phyloP scores from a whole-genome alignment of 169 alveolate species.

The Plasmodium sp. region DNA sequence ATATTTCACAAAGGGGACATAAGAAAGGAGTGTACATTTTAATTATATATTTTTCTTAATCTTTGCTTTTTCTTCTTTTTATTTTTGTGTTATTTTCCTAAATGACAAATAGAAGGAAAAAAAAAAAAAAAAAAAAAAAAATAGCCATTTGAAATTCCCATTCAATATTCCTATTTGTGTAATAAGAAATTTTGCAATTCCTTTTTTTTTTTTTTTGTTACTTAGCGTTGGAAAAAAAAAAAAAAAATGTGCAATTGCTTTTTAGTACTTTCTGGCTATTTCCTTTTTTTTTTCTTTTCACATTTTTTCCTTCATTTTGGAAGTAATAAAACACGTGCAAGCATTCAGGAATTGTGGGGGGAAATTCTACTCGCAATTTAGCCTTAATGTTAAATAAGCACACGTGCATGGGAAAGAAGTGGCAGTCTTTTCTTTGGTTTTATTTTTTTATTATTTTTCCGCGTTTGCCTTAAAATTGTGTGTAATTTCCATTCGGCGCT shows the following conservation, averaged over 20 bases:
- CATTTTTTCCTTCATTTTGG: neutral
- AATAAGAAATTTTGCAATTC: constrained; percentile 8
- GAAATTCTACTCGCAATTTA: constrained; percentile 5
- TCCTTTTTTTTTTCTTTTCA: constrained; percentile 19
- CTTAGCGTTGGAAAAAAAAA: neutral
- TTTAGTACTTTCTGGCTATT: constrained; percentile 41
- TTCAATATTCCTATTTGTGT: constrained; percentile 19
- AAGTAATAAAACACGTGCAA: neutral
- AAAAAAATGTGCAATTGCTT: neutral
- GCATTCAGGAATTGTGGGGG: neutral
- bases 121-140: constrained; percentile 35
- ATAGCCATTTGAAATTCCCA: constrained; percentile 36
- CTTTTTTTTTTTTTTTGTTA: constrained; percentile 29
- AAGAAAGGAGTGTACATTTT: neutral
- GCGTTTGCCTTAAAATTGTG: neutral
- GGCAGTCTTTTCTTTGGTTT: neutral
- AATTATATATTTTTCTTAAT: neutral
- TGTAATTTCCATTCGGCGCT: constrained; percentile 10
- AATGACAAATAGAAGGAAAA: neutral
- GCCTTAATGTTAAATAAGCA: constrained; percentile 1
- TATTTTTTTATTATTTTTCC: neutral
- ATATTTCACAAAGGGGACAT: constrained; percentile 12
- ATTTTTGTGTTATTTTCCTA: neutral
- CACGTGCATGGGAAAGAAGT: neutral
- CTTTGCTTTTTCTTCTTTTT: neutral